phyloP scores from a whole-genome alignment of 139 green algal species.

The Chlorella sorokiniana region DNA sequence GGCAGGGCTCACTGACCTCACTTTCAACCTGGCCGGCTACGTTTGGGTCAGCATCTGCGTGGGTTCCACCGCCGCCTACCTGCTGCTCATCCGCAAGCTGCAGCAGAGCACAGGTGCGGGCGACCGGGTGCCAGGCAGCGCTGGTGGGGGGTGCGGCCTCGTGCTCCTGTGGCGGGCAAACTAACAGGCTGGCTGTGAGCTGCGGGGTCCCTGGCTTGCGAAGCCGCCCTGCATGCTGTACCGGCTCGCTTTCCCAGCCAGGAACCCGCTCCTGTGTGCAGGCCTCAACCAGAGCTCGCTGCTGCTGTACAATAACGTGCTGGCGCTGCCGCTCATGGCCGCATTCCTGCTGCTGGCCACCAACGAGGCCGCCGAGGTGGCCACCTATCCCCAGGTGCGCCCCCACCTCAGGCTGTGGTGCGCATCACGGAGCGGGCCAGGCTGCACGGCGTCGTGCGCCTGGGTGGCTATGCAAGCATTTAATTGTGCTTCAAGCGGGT shows the following conservation, averaged over 20 bases:
- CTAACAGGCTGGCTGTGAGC: background rate
- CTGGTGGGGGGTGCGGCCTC: background rate
- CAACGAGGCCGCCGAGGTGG: slow-evolving; percentile 42
- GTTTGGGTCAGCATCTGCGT: slow-evolving; percentile 57
- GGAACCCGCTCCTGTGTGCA: background rate
- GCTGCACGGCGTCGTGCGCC: too few species aligned
- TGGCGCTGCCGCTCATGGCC: slow-evolving; percentile 58
- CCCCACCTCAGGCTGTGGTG: background rate
- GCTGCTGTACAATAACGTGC: slow-evolving; percentile 63
- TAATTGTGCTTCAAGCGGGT: too few species aligned
- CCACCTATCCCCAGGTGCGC: slow-evolving; percentile 19
- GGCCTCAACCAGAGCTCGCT: slow-evolving; percentile 49
- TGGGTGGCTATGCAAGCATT: too few species aligned
- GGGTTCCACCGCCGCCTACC: slow-evolving; percentile 57
- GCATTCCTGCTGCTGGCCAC: slow-evolving; percentile 44
- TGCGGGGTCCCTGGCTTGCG: too few species aligned
- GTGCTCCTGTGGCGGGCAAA: too few species aligned
- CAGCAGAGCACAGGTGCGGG: slow-evolving; percentile 44
- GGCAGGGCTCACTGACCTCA: slow-evolving; percentile 54
- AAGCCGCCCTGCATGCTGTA: background rate
- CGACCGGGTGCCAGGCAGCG: background rate
- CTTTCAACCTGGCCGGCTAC: slow-evolving; percentile 55
- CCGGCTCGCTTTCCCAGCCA: background rate
- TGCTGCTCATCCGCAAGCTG: slow-evolving; percentile 52
- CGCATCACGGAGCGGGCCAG: too few species aligned